These are phyloP conservation scores for Gyrodon lividus DNA, from an alignment of 768 basidiomycete genomes.

Conservation along the genomic window DNA sequence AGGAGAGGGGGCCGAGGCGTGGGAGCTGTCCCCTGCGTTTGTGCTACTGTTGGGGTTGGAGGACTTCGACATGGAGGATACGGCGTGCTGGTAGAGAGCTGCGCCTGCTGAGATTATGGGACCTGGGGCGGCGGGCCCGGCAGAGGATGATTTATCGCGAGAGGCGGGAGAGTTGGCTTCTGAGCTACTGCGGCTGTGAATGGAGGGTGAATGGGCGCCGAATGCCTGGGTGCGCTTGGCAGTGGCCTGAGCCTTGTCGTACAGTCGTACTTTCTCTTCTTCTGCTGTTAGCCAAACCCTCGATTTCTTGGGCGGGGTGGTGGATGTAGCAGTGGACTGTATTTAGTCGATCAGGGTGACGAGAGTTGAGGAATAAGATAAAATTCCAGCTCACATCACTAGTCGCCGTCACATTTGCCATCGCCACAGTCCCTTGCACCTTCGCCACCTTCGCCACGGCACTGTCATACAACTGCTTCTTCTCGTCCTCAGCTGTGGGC, in stretches of 20 bases:
- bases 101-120: slow-evolving; percentile 40
- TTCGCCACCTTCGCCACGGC: slow-evolving; percentile 40
- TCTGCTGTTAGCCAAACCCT: slow-evolving; percentile 65
- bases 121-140: slow-evolving; percentile 10
- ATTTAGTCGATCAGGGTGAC: slow-evolving; percentile 12
- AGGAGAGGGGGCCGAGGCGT: slow-evolving; percentile 26
- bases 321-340: slow-evolving; percentile 2
- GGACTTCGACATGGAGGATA: slow-evolving; percentile 37
- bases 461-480: slow-evolving; percentile 37
- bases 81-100: slow-evolving; percentile 44
- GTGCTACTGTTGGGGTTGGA: slow-evolving; percentile 13
- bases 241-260: slow-evolving; percentile 64
- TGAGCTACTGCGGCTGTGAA: slow-evolving; percentile 29
- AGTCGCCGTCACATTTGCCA: slow-evolving; percentile 26
- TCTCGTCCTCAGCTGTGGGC: slow-evolving; percentile 46
- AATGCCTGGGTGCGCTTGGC: slow-evolving; percentile 56
- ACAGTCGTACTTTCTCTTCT: slow-evolving; percentile 74
- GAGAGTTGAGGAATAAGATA: background rate
- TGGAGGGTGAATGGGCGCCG: slow-evolving; percentile 27
- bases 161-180: slow-evolving; percentile 21
- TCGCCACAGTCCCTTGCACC: slow-evolving; percentile 35
- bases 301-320: slow-evolving; percentile 15
- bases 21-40: slow-evolving; percentile 23
- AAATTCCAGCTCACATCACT: slow-evolving; percentile 20
- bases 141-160: slow-evolving; percentile 16